Conservation (phyloP, 1,284 basidiomycete species). For the Laetiporus sulphureus region DNA sequence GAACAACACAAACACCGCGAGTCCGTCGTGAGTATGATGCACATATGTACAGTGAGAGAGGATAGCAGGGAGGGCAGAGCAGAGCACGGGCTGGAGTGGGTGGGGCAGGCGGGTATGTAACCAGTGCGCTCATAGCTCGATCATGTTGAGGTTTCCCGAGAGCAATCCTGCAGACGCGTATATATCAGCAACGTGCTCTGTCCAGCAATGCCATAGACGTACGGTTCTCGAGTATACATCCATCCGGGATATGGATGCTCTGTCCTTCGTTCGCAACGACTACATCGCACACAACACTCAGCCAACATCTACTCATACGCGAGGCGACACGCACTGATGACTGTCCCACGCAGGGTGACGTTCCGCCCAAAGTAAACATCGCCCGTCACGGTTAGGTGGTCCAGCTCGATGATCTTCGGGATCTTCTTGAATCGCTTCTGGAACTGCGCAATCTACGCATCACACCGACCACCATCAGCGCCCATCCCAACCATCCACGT, state of each 20-base stretch:
- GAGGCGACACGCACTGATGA: slow-evolving; percentile 49
- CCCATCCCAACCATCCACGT: background rate
- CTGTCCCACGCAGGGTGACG: slow-evolving; percentile 83
- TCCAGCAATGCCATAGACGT: slow-evolving; percentile 16
- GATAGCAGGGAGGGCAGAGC: background rate
- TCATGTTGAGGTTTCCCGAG: slow-evolving; percentile 49
- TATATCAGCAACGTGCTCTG: background rate
- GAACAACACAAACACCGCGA: background rate
- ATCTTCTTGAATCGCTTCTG: slow-evolving; percentile 98
- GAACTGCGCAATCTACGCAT: slow-evolving; percentile 86
- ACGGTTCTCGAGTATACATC: slow-evolving; percentile 91
- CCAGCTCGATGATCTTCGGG: slow-evolving; percentile 88
- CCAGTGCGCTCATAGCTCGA: slow-evolving; percentile 22
- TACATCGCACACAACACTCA: slow-evolving; percentile 15
- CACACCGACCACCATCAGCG: background rate
- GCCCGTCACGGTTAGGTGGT: slow-evolving; percentile 95
- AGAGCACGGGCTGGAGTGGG: background rate
- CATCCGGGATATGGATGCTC: slow-evolving; percentile 94
- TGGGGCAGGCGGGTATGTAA: background rate
- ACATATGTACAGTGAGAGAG: background rate
- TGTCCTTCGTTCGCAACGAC: slow-evolving; percentile 89
- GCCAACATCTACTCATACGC: background rate
- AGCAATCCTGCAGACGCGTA: slow-evolving; percentile 31
- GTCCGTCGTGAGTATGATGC: background rate
- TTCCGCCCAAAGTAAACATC: slow-evolving; percentile 96